A percentile compares a stretch with the other conserved stretches of the same genome.
Evolutionary conservation across 2,329 filamentous ascomycete genomes (phyloP).

Genomic region (Periconia sp.): DNA sequence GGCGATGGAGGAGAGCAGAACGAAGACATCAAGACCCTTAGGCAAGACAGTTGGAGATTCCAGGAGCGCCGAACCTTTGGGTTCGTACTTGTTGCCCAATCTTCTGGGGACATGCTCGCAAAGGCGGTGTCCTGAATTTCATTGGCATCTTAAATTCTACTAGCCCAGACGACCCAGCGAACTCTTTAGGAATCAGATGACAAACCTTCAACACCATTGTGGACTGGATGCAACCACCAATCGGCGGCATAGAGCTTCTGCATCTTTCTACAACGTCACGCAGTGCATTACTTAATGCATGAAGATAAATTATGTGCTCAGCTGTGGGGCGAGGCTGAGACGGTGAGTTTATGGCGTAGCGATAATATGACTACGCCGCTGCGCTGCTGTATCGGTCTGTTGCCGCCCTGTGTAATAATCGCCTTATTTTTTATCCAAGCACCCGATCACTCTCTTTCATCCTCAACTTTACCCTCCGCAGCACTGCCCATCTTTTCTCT

Average conservation of each 20-base stretch:
- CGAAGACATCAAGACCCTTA: slow-evolving; percentile 25
- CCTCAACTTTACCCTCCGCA: too few species aligned
- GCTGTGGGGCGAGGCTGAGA: too few species aligned
- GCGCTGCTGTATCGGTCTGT: too few species aligned
- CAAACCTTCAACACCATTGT: slow-evolving; percentile 15
- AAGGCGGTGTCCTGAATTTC: slow-evolving; percentile 15
- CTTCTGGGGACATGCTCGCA: slow-evolving; percentile 17
- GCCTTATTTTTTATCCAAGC: too few species aligned
- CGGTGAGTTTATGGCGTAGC: too few species aligned
- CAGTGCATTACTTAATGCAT: too few species aligned
- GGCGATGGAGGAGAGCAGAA: slow-evolving; percentile 22
- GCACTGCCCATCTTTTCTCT: too few species aligned
- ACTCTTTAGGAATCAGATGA: not conserved
- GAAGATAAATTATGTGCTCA: too few species aligned
- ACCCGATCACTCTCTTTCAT: too few species aligned
- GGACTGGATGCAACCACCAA: slow-evolving; percentile 25
- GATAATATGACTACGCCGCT: too few species aligned
- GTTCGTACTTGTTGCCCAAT: slow-evolving; percentile 11
- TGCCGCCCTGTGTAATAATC: too few species aligned
- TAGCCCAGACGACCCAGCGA: not conserved
- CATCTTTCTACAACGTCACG: too few species aligned
- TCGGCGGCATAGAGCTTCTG: slow-evolving; percentile 15
- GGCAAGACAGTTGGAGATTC: slow-evolving; percentile 27
- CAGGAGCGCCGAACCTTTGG: slow-evolving; percentile 40
- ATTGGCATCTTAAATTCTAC: not conserved